Base-by-base conservation (phyloP, 108 stramenopile genomes). In the Fistulifera pelliculosa region DNA sequence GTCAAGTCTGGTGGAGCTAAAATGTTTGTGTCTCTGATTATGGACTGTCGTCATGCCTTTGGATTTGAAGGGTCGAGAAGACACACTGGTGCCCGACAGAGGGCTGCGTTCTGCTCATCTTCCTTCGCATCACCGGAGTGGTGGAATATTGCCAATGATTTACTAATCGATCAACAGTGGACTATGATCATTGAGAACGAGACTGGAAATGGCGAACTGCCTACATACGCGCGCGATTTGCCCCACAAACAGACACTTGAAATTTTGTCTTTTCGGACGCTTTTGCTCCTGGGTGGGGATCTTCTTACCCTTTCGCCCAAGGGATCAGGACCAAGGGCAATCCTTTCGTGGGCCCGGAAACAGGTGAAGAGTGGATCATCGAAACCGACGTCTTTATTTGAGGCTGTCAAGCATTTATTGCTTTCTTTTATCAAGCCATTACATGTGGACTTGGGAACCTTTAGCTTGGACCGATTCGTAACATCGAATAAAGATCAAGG, bases 21-120 rank as follows among this genome's bases (percentile, higher is more conserved):
- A 8, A 3, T 6, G 6, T 35, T 35, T 8, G 31, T 35, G 3
- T 35, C 31, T 8, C 8, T 35, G 31, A 35, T 65, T 21, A 27
- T 77, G 11, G 76, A 77, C 45, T 62, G 59, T 35, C 68, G 74
- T 15, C 54, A 64, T 56, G 61, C 65, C 6, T 18, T 12, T 4
- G 54, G 52, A 1, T 58, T 66, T 41, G 42, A 31, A 2, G 43
- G 45, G 35, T 69, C 64, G 13, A 13, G 59, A 47, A 31, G 17
- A 22, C 25, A 38, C 24, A 17, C 14, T 13, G 14, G 57, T 16
- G 3, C 27, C 38, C 54, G 3, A 31, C 55, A 31, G n/a, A n/a
- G n/a, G n/a, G n/a, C n/a, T n/a, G n/a, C n/a, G n/a, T 35, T 35
- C 8, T 35, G 31, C 8, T 8, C 31, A 3, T 35, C 31, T 6